Conservation (phyloP, 306 rosid genomes). For the Cyclanthera cordifolia region DNA sequence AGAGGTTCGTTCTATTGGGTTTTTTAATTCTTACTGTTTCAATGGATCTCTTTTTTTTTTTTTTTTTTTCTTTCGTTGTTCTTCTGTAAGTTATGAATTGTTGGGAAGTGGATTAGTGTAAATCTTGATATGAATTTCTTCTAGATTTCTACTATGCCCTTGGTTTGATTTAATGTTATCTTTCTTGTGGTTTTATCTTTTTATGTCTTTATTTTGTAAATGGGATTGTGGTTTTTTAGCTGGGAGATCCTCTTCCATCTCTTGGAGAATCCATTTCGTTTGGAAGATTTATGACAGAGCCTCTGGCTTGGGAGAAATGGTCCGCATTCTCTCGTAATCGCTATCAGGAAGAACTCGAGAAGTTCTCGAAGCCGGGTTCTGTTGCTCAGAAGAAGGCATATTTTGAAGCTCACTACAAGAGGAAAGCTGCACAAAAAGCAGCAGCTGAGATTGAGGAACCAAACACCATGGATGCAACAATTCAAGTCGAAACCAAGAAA, state of each 20-base stretch:
- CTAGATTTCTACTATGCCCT: not conserved
- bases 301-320: slow-evolving; percentile 77
- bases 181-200: not conserved
- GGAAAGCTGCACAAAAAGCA: slow-evolving; percentile 57
- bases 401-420: slow-evolving; percentile 89
- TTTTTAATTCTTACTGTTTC: too few relatives aligned
- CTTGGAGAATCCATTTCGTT: slow-evolving; percentile 81
- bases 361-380: slow-evolving; percentile 71
- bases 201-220: not conserved
- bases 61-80: not conserved
- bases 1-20: slow-evolving; percentile 41
- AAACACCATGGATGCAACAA: slow-evolving; percentile 15
- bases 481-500: slow-evolving; percentile 19
- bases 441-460: slow-evolving; percentile 38
- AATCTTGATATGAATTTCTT: not conserved
- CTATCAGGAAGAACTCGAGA: slow-evolving; percentile 73
- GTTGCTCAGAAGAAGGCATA: slow-evolving; percentile 85
- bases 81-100: not conserved
- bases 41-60: not conserved
- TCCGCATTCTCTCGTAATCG: slow-evolving; percentile 72
- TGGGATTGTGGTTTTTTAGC: slow-evolving; percentile 4
- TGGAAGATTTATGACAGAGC: slow-evolving; percentile 68
- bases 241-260: slow-evolving; percentile 40
- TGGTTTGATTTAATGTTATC: not conserved
- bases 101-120: not conserved